Base-by-base conservation (phyloP, 805 yeast species). In the Metahyphopichia silvanorum region DNA sequence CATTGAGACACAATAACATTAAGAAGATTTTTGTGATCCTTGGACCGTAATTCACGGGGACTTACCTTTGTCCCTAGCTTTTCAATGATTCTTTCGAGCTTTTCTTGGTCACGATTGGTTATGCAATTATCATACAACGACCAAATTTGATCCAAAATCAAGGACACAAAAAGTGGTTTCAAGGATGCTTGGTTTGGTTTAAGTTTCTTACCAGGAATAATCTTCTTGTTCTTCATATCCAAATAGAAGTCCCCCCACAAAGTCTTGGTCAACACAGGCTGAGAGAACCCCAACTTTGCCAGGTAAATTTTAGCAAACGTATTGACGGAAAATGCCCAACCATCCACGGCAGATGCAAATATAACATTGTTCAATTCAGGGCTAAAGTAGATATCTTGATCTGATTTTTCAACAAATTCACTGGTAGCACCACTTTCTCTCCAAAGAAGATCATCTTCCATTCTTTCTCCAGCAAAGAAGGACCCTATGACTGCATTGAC, bases 401-500 rank as follows among this genome's bases (percentile, higher is more conserved):
- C 98, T 43, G 79, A 84, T 38, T 72, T 74, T 44, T 86, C 96
- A 15, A 81, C 71, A 49, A 69, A 85, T 34, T 80, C 82, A 21
- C 71, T 63, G 12, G 57, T 53, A 39, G 77, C 81, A 16, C 78
- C 69, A 26, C 70, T 65, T 49, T 84, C 91, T 56, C 87, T 72
- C 81, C 86, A 82, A 5, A 74, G 60, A 50, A 80, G 64, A 60
- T 88, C 97, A 38, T 86, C 93, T 42, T 85, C 82, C 85, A 88
- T 87, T 54, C 95, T 70, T 52, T 87, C 95, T 21, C 97, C 96
- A 1, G 94, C 87, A 55, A 73, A 91, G 51, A 93, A 87, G 0
- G 95, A 79, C 0, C 98, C 98, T 44, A 89, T 75, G 16, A 93
- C 95, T 0, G 96, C 89, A 53, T 93, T 93, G 12, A 89, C 96